phyloP scores from a whole-genome alignment of 2,329 filamentous ascomycete genomes.

The Leptoxyphium fumago region DNA sequence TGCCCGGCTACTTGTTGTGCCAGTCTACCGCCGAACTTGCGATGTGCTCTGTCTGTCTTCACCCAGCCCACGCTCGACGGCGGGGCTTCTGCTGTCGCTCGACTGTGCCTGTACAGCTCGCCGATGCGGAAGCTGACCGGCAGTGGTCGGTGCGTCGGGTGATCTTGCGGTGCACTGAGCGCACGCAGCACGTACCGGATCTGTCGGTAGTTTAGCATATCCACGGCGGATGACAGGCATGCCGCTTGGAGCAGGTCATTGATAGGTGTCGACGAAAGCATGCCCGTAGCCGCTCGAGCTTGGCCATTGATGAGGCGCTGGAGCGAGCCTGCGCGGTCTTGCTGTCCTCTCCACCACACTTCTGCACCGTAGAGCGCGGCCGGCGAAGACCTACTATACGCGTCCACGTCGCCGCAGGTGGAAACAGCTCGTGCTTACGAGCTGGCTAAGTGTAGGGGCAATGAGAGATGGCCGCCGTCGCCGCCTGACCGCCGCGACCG shows the following conservation, averaged over 20 bases:
- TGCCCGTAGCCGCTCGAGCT: neutral
- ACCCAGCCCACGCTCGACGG: slow-evolving; percentile 1
- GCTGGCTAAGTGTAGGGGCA: slow-evolving; percentile 1
- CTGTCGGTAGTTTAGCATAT: neutral
- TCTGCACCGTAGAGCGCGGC: neutral
- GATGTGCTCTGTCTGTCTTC: slow-evolving; percentile 1
- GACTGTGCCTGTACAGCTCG: neutral
- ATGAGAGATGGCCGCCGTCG: neutral
- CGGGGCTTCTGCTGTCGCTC: neutral
- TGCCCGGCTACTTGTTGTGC: slow-evolving; percentile 1
- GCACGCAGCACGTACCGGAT: neutral
- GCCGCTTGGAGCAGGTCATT: neutral
- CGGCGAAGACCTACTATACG: slow-evolving; percentile 2
- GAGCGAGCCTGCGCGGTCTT: neutral
- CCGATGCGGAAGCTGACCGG: neutral
- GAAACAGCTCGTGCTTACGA: slow-evolving; percentile 1
- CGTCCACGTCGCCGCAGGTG: slow-evolving; percentile 1
- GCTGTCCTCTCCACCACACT: neutral
- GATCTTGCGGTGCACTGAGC: neutral
- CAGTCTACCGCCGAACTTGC: slow-evolving; percentile 1
- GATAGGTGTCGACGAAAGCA: neutral
- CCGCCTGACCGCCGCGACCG: neutral
- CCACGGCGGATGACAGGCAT: neutral
- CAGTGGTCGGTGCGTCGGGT: neutral
- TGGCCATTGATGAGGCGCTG: neutral